Percentiles rank a stretch among this genome's conserved stretches.
These are phyloP conservation scores for Clarireedia sp. DNA, from an alignment of 2,329 filamentous ascomycete genomes.

Conservation along the genomic window DNA sequence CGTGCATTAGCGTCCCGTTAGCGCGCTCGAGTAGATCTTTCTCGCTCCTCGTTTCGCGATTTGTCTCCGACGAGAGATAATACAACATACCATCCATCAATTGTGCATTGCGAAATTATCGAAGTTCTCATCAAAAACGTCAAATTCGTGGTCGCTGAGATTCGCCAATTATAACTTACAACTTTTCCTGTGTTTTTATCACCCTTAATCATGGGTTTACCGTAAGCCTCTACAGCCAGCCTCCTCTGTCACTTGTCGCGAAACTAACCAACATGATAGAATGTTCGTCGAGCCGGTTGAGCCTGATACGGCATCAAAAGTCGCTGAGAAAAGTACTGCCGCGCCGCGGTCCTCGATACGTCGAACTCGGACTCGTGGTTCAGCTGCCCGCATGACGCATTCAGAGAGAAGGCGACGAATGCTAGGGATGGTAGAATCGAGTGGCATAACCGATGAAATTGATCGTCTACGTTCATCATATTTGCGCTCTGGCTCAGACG, in stretches of 20 bases:
- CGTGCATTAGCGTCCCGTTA: slow-evolving; percentile 2
- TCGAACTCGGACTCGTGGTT: slow-evolving; percentile 19
- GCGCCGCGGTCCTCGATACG: slow-evolving; percentile 27
- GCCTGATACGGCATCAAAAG: slow-evolving; percentile 23
- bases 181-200: neutral
- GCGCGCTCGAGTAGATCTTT: neutral
- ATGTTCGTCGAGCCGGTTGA: slow-evolving; percentile 27
- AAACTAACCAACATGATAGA: slow-evolving; percentile 22
- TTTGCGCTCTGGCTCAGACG: neutral
- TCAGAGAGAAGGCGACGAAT: slow-evolving; percentile 21
- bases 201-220: slow-evolving; percentile 27
- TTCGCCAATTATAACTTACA: neutral
- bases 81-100: neutral
- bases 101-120: slow-evolving; percentile 13
- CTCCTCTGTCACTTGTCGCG: slow-evolving; percentile 11
- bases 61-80: neutral
- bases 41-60: neutral
- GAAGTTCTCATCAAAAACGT: slow-evolving; percentile 8
- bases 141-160: slow-evolving; percentile 16
- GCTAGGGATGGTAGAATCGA: neutral
- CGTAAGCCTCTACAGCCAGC: slow-evolving; percentile 23
- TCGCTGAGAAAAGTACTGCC: slow-evolving; percentile 24
- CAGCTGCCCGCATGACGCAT: slow-evolving; percentile 14
- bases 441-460: neutral
- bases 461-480: neutral